Conservation (phyloP, 306 rosid genomes). For the Corylus americana region DNA sequence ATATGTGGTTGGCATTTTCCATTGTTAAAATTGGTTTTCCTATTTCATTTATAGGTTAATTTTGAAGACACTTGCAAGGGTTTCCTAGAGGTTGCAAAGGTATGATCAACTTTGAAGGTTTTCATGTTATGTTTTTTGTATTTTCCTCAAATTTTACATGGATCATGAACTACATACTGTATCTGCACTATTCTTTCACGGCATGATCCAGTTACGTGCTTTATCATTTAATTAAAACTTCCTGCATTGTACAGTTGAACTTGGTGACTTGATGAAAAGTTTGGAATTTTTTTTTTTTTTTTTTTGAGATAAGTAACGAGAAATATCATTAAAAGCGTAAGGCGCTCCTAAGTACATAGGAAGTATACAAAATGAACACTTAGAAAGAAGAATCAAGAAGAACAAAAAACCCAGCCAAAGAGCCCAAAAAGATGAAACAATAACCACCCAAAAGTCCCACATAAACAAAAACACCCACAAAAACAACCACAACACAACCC, state of each 20-base stretch:
- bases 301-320: too few species aligned
- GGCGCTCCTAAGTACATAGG: too few species aligned
- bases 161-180: neutral
- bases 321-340: too few species aligned
- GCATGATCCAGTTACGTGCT: neutral
- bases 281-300: neutral
- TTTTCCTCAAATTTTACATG: neutral
- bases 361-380: too few species aligned
- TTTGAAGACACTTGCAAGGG: conserved; percentile 99
- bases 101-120: conserved; percentile 27
- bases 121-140: neutral
- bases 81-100: conserved; percentile 97
- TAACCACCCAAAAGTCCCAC: too few species aligned
- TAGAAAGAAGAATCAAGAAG: too few species aligned
- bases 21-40: conserved; percentile 10
- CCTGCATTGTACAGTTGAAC: neutral
- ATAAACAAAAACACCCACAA: too few species aligned
- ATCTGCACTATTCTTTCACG: neutral
- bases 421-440: too few species aligned
- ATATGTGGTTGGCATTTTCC: conserved; percentile 5
- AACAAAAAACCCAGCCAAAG: too few species aligned
- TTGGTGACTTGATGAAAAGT: neutral
- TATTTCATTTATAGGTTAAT: conserved; percentile 66
- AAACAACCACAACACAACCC: too few species aligned
- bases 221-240: neutral